phyloP scores from a whole-genome alignment of 2,329 filamentous ascomycete species.

The Arthrinium phaeospermum region DNA sequence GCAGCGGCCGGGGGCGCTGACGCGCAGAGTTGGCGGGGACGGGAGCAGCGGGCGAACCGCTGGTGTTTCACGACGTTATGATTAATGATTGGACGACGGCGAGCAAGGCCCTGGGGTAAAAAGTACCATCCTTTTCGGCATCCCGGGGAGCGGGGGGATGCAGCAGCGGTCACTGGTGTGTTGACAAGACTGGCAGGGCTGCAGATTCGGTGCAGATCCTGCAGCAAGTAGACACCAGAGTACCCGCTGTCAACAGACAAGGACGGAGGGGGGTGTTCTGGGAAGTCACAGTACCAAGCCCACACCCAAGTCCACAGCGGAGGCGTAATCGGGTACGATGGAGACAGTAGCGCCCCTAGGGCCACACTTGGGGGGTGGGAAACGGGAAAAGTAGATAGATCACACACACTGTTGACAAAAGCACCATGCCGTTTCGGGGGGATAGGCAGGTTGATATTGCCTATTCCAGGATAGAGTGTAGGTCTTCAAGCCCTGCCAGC shows the following conservation, averaged over 20 bases:
- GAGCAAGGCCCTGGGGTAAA: slow-evolving; percentile 43
- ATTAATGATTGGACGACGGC: slow-evolving; percentile 59
- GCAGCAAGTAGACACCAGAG: neutral
- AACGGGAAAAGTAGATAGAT: slow-evolving; percentile 34
- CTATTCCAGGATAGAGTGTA: slow-evolving; percentile 39
- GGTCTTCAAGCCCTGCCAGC: slow-evolving; percentile 27
- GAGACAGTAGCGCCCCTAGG: slow-evolving; percentile 30
- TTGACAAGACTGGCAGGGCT: slow-evolving; percentile 26
- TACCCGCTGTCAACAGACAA: neutral
- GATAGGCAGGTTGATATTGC: slow-evolving; percentile 39
- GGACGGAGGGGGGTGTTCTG: slow-evolving; percentile 7
- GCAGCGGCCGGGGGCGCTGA: slow-evolving; percentile 29
- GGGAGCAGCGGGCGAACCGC: slow-evolving; percentile 29
- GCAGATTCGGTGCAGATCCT: slow-evolving; percentile 8
- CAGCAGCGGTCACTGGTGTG: slow-evolving; percentile 36
- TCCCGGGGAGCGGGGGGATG: slow-evolving; percentile 32
- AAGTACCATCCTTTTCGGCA: slow-evolving; percentile 48
- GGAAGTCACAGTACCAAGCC: slow-evolving; percentile 5
- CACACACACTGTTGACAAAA: slow-evolving; percentile 30
- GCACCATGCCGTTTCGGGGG: slow-evolving; percentile 43
- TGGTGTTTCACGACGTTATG: slow-evolving; percentile 53
- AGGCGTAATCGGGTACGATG: slow-evolving; percentile 1
- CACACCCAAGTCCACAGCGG: slow-evolving; percentile 14
- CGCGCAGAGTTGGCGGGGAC: slow-evolving; percentile 29
- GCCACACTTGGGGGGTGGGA: slow-evolving; percentile 39